These are phyloP conservation scores for Chalciporus piperatus DNA, from an alignment of 768 basidiomycete species.

Conservation along the genomic window DNA sequence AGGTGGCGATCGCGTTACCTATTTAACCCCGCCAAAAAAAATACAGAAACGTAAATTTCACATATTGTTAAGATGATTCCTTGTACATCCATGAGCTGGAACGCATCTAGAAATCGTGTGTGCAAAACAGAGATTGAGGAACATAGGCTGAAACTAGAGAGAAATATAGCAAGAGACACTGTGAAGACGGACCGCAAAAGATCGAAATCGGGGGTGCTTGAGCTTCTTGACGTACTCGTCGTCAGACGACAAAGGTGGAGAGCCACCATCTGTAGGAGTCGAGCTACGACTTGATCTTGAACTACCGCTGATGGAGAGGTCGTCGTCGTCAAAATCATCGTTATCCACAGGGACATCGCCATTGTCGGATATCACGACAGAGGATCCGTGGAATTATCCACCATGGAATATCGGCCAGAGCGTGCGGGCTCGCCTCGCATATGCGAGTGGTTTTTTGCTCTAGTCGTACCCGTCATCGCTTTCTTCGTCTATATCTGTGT, in stretches of 20 bases:
- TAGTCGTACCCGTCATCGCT: conserved; percentile 15
- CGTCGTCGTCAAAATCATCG: neutral
- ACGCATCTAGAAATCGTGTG: too few species aligned
- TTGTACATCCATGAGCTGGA: too few species aligned
- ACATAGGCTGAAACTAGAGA: too few species aligned
- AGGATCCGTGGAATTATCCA: conserved; percentile 25
- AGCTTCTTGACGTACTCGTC: too few species aligned
- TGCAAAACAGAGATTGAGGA: too few species aligned
- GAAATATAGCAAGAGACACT: too few species aligned
- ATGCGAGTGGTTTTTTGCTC: conserved; percentile 1
- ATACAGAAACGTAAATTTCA: too few species aligned
- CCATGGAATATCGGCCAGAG: conserved; percentile 1
- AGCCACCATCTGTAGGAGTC: neutral
- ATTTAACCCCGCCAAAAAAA: too few species aligned
- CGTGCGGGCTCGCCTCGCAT: conserved; percentile 7
- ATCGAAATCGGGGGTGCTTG: too few species aligned
- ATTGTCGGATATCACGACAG: conserved; percentile 8
- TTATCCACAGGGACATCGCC: neutral
- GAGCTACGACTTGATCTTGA: neutral
- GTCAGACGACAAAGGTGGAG: neutral
- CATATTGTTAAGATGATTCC: too few species aligned
- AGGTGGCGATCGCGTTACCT: too few species aligned
- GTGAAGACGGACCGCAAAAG: too few species aligned
- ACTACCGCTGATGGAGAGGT: neutral
- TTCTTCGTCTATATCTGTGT: conserved; percentile 17